phyloP scores from a whole-genome alignment of 1,284 basidiomycete species.

The Heterobasidion parviporum region DNA sequence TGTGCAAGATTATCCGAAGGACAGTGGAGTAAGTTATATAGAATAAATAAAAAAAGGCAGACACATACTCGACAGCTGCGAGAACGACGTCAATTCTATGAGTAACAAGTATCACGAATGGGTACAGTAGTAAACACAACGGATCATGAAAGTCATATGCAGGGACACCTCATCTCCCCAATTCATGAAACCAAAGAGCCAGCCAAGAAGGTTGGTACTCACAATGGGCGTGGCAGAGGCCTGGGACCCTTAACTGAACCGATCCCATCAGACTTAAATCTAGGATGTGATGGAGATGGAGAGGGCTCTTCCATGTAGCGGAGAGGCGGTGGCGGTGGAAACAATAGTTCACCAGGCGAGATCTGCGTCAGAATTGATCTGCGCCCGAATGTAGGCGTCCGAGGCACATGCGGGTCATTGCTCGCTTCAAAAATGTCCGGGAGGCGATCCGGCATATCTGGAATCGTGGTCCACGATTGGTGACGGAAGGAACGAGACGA shows the following conservation, averaged over 20 bases:
- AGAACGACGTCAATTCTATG: too few species aligned
- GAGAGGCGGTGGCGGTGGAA: not conserved
- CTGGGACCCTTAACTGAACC: not conserved
- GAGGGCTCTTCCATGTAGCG: not conserved
- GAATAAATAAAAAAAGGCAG: too few species aligned
- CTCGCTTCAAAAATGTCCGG: not conserved
- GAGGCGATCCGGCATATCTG: not conserved
- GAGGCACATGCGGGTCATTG: not conserved
- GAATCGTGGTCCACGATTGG: not conserved
- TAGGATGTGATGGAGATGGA: not conserved
- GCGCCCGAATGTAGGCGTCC: not conserved
- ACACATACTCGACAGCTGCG: too few species aligned
- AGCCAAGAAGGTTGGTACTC: not conserved
- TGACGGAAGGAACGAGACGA: not conserved
- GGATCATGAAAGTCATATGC: too few species aligned
- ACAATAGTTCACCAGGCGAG: not conserved
- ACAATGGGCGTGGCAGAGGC: not conserved
- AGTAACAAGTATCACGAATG: too few species aligned
- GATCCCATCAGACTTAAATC: not conserved
- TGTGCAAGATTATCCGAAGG: too few species aligned
- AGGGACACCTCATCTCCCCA: too few species aligned
- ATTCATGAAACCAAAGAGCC: too few species aligned
- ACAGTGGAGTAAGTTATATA: too few species aligned
- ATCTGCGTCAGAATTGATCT: not conserved
- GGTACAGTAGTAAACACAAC: too few species aligned